Base-by-base conservation (phyloP, 306 rosid genomes). In the Trifolium pratense region DNA sequence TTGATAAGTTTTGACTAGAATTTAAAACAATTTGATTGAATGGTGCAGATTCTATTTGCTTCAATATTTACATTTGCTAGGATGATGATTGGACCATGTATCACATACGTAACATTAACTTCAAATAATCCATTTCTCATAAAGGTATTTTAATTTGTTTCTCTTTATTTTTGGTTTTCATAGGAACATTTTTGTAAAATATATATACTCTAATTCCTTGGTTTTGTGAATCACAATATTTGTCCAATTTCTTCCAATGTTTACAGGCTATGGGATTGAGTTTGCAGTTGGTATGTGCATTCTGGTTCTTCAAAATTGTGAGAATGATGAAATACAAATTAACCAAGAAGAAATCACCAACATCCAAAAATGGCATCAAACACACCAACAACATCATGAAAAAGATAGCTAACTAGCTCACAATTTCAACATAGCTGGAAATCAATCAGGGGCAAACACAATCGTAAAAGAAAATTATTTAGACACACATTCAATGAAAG, bases 291-390 rank as follows among this genome's bases (percentile, higher is more conserved):
- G 91, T 94, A 12, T 91, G 97, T 67, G 59, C 92, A 39, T 91
- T 89, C 87, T 94, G 98, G 98, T 94, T 94, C 86, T 88, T 76
- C 88, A 94, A 94, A 86, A 88, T 94, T 25, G 80, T 75, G 16
- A 87, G 92, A 78, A 89, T 94, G 96, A 31, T 94, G 25, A 87
- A 74, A 39, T 85, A 81, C 78, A 94, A 94, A 82, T 46, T 91
- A 62, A 84, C 26, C 40, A 89, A 77, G 80, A 80, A 76, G 55
- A 59, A 23, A 59, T 15, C 65, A 75, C 43, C 81, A 6, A 14
- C 66, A 12, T n/a, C 76, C n/a, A 45, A 32, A 63, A 66, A 79
- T 16, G 80, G 73, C 57, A 80, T 23, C 55, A 84, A 62, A 23
- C 76, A 73, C 32, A n/a, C 17, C 42, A 12, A 20, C 80, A 48